A percentile compares a stretch with the other conserved stretches of the same genome.
Conservation (phyloP, 352 stramenopile genomes). For the Globisporangium emineosum region DNA sequence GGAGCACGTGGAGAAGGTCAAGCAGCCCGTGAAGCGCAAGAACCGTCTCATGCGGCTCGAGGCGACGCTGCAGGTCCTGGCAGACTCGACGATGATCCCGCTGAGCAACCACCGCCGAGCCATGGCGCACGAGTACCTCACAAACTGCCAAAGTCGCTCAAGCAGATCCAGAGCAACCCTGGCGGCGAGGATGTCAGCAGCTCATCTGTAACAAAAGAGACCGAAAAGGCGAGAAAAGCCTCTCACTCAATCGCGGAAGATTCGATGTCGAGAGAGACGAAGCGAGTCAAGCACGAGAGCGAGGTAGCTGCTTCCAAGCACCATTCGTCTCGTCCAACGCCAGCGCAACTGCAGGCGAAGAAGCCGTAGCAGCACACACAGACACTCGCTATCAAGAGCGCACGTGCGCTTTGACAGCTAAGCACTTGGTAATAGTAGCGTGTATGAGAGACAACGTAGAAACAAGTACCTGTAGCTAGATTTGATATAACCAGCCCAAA, state of each 20-base stretch:
- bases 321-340: not conserved
- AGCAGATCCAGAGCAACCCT: not conserved
- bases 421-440: not conserved
- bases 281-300: conserved; percentile 4
- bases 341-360: not conserved
- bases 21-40: conserved; percentile 26
- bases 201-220: not conserved
- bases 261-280: not conserved
- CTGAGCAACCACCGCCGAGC: conserved; percentile 26
- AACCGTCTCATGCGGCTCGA: conserved; percentile 53
- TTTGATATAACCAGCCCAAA: not conserved
- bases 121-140: conserved; percentile 39
- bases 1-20: conserved; percentile 42
- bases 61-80: conserved; percentile 34
- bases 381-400: not conserved
- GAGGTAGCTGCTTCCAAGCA: not conserved
- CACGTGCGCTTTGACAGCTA: conserved; percentile 41
- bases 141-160: conserved; percentile 41
- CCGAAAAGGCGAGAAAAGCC: conserved; percentile 9
- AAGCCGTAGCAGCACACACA: conserved; percentile 9
- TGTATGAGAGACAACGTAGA: not conserved
- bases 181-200: not conserved
- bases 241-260: not conserved
- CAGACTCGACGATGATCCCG: conserved; percentile 24
- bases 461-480: not conserved